phyloP scores from a whole-genome alignment of 352 stramenopile species.

The Globisporangium uncinulatum region DNA sequence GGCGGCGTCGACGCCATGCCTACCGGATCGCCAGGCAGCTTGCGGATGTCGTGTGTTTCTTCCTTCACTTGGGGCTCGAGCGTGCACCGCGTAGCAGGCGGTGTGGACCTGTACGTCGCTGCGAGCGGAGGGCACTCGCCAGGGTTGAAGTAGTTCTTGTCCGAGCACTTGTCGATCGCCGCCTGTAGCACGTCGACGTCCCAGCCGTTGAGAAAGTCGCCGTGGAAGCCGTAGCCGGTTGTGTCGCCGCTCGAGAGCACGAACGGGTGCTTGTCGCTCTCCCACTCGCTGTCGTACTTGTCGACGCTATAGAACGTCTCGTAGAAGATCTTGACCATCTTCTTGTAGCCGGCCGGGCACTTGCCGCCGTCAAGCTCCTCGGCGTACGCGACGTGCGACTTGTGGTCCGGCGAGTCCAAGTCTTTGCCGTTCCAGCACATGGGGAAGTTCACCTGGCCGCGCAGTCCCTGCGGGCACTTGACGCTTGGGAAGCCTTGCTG shows the following conservation, averaged over 20 bases:
- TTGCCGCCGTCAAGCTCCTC: slow-evolving; percentile 31
- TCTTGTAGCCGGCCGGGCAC: slow-evolving; percentile 34
- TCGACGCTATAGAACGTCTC: slow-evolving; percentile 46
- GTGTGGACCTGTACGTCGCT: slow-evolving; percentile 27
- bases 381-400: slow-evolving; percentile 44
- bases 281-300: slow-evolving; percentile 43
- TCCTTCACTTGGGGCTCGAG: slow-evolving; percentile 31
- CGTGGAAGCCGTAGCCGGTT: slow-evolving; percentile 44
- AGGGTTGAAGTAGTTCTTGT: slow-evolving; percentile 49
- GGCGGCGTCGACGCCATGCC: too few species aligned
- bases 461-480: slow-evolving; percentile 20
- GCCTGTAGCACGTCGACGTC: slow-evolving; percentile 35
- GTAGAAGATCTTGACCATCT: slow-evolving; percentile 61
- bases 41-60: slow-evolving; percentile 17
- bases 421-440: slow-evolving; percentile 50
- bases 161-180: slow-evolving; percentile 32
- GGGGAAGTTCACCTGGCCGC: slow-evolving; percentile 48
- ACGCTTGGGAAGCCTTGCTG: background rate
- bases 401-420: slow-evolving; percentile 42
- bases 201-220: slow-evolving; percentile 51
- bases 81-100: slow-evolving; percentile 27
- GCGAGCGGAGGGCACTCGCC: slow-evolving; percentile 35
- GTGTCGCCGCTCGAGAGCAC: slow-evolving; percentile 41
- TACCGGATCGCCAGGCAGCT: slow-evolving; percentile 23
- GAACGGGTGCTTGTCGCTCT: slow-evolving; percentile 39